phyloP scores from a whole-genome alignment of 257 asterid genomes.

The Capsicum rhomboideum region DNA sequence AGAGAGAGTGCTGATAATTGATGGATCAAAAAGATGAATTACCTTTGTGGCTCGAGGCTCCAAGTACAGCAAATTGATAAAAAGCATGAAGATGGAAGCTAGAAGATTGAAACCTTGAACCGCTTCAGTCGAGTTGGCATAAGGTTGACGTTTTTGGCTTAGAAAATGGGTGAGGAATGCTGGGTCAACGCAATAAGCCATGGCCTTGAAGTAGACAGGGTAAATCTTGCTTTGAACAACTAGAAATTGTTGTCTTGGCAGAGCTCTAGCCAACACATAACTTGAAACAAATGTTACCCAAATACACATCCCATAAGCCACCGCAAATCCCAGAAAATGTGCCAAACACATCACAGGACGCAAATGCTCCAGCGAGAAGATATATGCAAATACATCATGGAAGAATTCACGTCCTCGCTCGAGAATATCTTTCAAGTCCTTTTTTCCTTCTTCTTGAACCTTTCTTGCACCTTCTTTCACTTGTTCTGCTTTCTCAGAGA shows the following conservation, averaged over 20 bases:
- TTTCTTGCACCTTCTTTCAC: slow-evolving; percentile 4
- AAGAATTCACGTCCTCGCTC: slow-evolving; percentile 17
- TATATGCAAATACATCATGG: slow-evolving; percentile 14
- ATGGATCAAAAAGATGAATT: not conserved
- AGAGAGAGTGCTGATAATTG: not conserved
- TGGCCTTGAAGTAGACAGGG: slow-evolving; percentile 59
- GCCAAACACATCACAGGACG: slow-evolving; percentile 15
- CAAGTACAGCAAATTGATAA: slow-evolving; percentile 43
- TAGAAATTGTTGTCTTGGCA: slow-evolving; percentile 74
- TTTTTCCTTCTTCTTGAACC: slow-evolving; percentile 24
- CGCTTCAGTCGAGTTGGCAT: slow-evolving; percentile 1
- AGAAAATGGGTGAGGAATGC: slow-evolving; percentile 50
- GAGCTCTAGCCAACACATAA: slow-evolving; percentile 40
- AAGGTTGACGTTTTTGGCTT: slow-evolving; percentile 3
- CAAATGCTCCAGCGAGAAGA: slow-evolving; percentile 13
- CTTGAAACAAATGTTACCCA: slow-evolving; percentile 81
- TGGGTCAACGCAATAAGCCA: slow-evolving; percentile 50
- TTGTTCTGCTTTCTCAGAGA: slow-evolving; percentile 1
- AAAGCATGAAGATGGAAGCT: slow-evolving; percentile 30
- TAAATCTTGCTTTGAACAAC: too few species aligned
- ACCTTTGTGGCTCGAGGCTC: slow-evolving; percentile 84
- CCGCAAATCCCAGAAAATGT: slow-evolving; percentile 49
- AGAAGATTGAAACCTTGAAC: slow-evolving; percentile 37
- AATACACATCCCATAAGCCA: slow-evolving; percentile 58
- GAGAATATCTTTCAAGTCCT: slow-evolving; percentile 27